Evolutionary conservation across 1,284 basidiomycete genomes (phyloP).

Genomic region (Heliocybe sulcata): DNA sequence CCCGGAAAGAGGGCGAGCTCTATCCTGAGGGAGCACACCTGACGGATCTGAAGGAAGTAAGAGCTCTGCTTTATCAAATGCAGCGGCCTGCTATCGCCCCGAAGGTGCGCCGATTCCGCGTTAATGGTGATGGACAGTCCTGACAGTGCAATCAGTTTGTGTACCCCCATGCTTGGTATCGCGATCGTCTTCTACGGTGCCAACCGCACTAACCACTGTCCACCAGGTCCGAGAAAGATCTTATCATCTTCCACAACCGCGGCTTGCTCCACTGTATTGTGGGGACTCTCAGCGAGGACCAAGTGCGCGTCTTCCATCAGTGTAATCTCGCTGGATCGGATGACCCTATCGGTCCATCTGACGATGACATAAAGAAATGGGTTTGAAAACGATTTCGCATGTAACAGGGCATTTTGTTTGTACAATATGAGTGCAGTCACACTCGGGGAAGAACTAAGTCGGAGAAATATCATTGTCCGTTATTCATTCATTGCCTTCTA

Average conservation of each 20-base stretch:
- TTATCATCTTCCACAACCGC: constrained; percentile 70
- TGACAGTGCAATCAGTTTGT: too few species aligned
- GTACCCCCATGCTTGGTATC: too few species aligned
- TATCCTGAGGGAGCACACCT: constrained; percentile 73
- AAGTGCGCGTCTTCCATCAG: constrained; percentile 75
- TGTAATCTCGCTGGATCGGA: constrained; percentile 76
- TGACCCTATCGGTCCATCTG: constrained; percentile 57
- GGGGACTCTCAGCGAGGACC: constrained; percentile 64
- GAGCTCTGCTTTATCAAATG: constrained; percentile 71
- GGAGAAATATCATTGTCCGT: too few species aligned
- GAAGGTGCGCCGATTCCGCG: constrained; percentile 26
- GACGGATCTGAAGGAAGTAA: constrained; percentile 60
- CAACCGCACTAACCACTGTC: neutral
- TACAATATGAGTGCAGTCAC: neutral
- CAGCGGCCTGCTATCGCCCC: constrained; percentile 79
- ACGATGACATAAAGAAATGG: constrained; percentile 55
- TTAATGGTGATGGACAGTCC: too few species aligned
- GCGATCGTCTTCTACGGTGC: constrained; percentile 26
- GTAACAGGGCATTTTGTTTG: too few species aligned
- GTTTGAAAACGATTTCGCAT: too few species aligned
- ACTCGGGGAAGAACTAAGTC: neutral
- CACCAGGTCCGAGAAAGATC: constrained; percentile 28
- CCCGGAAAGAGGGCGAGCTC: constrained; percentile 43
- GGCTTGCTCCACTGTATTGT: constrained; percentile 75
- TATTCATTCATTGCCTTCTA: neutral